A percentile compares a stretch with the other conserved stretches of the same genome.
phyloP scores from a whole-genome alignment of 345 rosid species.

The Brassica cretica region DNA sequence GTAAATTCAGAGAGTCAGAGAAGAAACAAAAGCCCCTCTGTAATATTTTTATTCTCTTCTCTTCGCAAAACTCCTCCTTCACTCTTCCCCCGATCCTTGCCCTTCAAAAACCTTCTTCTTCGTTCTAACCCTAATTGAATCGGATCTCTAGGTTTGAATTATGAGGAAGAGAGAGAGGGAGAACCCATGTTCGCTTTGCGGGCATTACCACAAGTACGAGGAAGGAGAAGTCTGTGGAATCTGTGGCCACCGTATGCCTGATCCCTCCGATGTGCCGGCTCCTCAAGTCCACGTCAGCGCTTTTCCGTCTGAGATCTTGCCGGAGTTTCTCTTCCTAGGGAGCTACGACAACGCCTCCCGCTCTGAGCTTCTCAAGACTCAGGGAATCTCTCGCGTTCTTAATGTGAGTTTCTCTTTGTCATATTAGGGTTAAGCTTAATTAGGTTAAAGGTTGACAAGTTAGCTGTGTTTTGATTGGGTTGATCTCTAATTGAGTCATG shows the following conservation, averaged over 20 bases:
- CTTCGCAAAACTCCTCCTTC: not conserved
- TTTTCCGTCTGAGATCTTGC: slow-evolving; percentile 89
- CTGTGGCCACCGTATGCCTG: slow-evolving; percentile 84
- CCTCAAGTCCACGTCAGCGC: slow-evolving; percentile 68
- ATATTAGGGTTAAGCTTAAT: not conserved
- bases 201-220: slow-evolving; percentile 98
- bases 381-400: slow-evolving; percentile 83
- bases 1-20: not conserved
- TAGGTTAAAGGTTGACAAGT: not conserved
- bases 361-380: slow-evolving; percentile 88
- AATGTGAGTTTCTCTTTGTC: slow-evolving; percentile 53
- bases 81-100: slow-evolving; percentile 14
- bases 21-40: not conserved
- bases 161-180: slow-evolving; percentile 99
- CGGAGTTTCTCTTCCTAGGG: slow-evolving; percentile 85
- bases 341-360: slow-evolving; percentile 99
- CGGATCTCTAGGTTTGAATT: slow-evolving; percentile 4
- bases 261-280: slow-evolving; percentile 44
- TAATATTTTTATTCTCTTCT: not conserved
- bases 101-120: not conserved
- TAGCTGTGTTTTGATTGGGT: slow-evolving; percentile 7
- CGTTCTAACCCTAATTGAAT: slow-evolving; percentile 4
- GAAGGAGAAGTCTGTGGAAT: slow-evolving; percentile 95
- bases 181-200: slow-evolving; percentile 95
- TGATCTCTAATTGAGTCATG: not conserved